Percentiles rank a stretch among this genome's conserved stretches.
Evolutionary conservation across 495 filamentous ascomycete genomes (phyloP).

Genomic region (Penicillium cinerascens): DNA sequence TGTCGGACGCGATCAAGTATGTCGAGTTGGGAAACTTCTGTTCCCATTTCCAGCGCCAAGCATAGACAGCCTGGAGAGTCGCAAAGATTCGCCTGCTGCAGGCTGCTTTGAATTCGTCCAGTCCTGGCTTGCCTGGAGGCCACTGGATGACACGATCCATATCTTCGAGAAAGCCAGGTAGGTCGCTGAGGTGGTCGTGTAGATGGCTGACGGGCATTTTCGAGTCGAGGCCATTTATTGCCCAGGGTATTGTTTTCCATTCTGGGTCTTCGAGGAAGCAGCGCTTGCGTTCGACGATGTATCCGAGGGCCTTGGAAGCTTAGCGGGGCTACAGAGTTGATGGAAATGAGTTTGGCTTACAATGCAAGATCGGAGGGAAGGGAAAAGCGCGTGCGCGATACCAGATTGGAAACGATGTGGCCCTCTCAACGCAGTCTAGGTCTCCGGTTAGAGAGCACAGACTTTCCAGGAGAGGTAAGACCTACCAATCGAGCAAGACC

Average conservation of each 20-base stretch:
- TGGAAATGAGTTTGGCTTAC: neutral
- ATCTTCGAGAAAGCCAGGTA: conserved; percentile 17
- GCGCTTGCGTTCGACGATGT: conserved; percentile 18
- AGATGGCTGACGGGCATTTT: conserved; percentile 7
- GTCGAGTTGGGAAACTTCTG: conserved; percentile 8
- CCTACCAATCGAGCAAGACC: conserved; percentile 14
- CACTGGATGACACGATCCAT: conserved; percentile 1
- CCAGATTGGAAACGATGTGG: conserved; percentile 16
- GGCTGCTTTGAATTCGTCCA: neutral
- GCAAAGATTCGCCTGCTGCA: neutral
- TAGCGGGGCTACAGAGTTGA: neutral
- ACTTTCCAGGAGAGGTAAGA: neutral
- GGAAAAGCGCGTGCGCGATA: conserved; percentile 6
- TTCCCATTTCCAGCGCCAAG: conserved; percentile 20
- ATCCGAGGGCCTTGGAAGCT: conserved; percentile 1
- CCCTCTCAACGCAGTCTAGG: conserved; percentile 14
- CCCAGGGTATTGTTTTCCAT: conserved; percentile 22
- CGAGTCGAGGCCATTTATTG: conserved; percentile 3
- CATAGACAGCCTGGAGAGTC: conserved; percentile 8
- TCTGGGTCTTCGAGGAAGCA: conserved; percentile 16
- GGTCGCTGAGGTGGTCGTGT: conserved; percentile 12
- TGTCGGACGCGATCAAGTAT: neutral
- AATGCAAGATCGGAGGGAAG: conserved; percentile 12
- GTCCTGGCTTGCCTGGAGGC: neutral
- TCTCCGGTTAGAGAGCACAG: neutral